Conservation (phyloP, 495 filamentous ascomycete genomes). For the Neurospora pannonica region DNA sequence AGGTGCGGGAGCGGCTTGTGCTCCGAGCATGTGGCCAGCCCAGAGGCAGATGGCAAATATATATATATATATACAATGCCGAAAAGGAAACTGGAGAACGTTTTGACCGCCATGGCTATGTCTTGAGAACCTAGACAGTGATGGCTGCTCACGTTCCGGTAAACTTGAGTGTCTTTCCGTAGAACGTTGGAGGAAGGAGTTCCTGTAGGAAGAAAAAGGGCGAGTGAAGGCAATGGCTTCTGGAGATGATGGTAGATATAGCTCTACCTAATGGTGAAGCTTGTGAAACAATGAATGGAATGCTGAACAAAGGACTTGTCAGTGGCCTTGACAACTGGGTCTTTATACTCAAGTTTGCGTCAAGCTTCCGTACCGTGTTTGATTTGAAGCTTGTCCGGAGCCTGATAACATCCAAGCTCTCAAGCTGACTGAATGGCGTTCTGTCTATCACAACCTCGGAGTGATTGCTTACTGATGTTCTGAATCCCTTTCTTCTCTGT, state of each 20-base stretch:
- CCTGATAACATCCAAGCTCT: not conserved
- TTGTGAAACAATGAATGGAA: not conserved
- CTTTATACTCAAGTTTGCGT: not conserved
- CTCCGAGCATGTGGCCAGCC: not conserved
- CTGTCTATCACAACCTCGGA: not conserved
- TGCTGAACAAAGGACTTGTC: not conserved
- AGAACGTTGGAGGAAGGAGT: not conserved
- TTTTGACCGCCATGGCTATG: not conserved
- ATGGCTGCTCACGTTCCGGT: not conserved
- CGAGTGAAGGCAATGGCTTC: not conserved
- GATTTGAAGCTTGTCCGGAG: not conserved
- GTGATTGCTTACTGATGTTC: not conserved
- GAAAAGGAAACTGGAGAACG: not conserved
- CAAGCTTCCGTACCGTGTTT: not conserved
- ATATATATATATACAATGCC: too few species aligned
- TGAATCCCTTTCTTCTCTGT: not conserved
- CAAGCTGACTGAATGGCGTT: not conserved
- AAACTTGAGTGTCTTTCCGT: not conserved
- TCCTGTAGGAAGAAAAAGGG: not conserved
- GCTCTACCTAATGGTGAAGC: not conserved
- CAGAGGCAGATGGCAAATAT: not conserved
- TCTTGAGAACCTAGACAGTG: not conserved
- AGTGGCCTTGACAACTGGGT: not conserved
- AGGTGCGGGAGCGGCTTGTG: conserved; percentile 5
- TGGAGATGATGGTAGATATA: not conserved